phyloP scores from a whole-genome alignment of 192 early-diverging fungal genomes.

The Coemansia sp. region DNA sequence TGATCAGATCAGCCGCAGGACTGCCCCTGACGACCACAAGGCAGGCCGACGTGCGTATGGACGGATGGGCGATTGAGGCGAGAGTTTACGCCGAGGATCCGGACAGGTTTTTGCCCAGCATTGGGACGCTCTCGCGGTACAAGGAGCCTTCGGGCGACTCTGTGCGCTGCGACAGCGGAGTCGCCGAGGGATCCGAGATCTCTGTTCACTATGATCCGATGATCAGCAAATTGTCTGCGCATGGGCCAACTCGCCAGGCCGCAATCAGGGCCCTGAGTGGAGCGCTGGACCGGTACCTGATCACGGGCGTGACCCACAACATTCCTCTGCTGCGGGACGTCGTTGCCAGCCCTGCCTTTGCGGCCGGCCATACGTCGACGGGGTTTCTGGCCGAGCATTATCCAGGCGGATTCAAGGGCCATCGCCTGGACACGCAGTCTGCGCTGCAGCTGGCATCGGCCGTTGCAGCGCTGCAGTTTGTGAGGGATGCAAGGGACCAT shows the following conservation, averaged over 20 bases:
- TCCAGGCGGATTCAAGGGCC: slow-evolving; percentile 82
- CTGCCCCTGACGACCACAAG: slow-evolving; percentile 62
- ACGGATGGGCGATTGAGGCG: slow-evolving; percentile 94
- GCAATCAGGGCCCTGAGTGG: slow-evolving; percentile 75
- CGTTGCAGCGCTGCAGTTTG: slow-evolving; percentile 63
- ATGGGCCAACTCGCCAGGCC: slow-evolving; percentile 70
- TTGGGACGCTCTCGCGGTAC: slow-evolving; percentile 82
- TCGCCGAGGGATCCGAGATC: slow-evolving; percentile 89
- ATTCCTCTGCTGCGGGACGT: slow-evolving; percentile 90
- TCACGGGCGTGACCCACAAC: slow-evolving; percentile 95
- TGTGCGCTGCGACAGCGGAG: slow-evolving; percentile 91
- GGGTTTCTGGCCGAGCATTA: slow-evolving; percentile 87
- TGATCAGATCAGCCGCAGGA: slow-evolving; percentile 88
- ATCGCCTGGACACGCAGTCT: slow-evolving; percentile 53
- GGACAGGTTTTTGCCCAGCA: slow-evolving; percentile 87
- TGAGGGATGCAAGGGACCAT: no score
- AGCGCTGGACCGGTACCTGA: slow-evolving; percentile 87
- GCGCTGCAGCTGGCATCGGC: slow-evolving; percentile 64
- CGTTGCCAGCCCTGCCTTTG: slow-evolving; percentile 68
- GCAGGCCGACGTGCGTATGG: slow-evolving; percentile 73
- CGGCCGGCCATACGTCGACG: slow-evolving; percentile 73
- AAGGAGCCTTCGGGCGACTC: slow-evolving; percentile 64
- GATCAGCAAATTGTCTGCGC: slow-evolving; percentile 91
- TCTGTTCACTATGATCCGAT: slow-evolving; percentile 95
- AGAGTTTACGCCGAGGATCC: slow-evolving; percentile 97